phyloP scores from a whole-genome alignment of 441 rosid genomes.

The Croton setiger region DNA sequence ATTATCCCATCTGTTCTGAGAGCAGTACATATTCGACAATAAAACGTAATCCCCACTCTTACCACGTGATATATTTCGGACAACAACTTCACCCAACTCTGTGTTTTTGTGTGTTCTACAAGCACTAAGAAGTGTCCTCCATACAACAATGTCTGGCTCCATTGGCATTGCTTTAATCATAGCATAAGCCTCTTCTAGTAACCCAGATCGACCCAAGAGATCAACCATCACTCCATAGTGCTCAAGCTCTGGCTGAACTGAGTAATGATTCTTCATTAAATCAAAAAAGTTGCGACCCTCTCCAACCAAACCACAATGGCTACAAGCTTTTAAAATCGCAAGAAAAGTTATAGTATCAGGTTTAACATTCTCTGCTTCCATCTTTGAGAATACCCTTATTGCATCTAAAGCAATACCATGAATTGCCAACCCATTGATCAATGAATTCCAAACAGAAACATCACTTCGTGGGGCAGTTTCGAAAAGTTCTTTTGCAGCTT shows the following conservation, averaged over 20 bases:
- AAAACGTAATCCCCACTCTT: constrained; percentile 67
- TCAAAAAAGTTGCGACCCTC: constrained; percentile 55
- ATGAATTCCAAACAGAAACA: constrained; percentile 76
- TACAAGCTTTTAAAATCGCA: constrained; percentile 64
- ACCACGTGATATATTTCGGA: constrained; percentile 50
- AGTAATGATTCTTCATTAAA: constrained; percentile 44
- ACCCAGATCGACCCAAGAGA: constrained; percentile 79
- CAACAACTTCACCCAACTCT: constrained; percentile 66
- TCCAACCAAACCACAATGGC: constrained; percentile 68
- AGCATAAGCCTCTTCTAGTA: constrained; percentile 54
- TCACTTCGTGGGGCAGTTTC: constrained; percentile 32
- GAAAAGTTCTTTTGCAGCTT: constrained; percentile 54
- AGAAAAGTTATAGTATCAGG: constrained; percentile 74
- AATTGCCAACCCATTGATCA: constrained; percentile 67
- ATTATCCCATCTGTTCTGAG: constrained; percentile 58
- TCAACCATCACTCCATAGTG: constrained; percentile 85
- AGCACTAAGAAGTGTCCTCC: constrained; percentile 89
- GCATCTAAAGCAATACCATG: constrained; percentile 72
- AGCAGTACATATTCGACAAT: constrained; percentile 77
- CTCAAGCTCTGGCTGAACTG: constrained; percentile 56
- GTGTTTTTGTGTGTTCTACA: constrained; percentile 72
- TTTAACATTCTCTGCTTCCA: constrained; percentile 45
- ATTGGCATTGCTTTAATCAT: constrained; percentile 62
- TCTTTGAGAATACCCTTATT: constrained; percentile 41
- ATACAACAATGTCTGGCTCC: constrained; percentile 70